A percentile compares a stretch with the other conserved stretches of the same genome.
Conservation (phyloP, 768 basidiomycete genomes). For the Mycena leptocephala region DNA sequence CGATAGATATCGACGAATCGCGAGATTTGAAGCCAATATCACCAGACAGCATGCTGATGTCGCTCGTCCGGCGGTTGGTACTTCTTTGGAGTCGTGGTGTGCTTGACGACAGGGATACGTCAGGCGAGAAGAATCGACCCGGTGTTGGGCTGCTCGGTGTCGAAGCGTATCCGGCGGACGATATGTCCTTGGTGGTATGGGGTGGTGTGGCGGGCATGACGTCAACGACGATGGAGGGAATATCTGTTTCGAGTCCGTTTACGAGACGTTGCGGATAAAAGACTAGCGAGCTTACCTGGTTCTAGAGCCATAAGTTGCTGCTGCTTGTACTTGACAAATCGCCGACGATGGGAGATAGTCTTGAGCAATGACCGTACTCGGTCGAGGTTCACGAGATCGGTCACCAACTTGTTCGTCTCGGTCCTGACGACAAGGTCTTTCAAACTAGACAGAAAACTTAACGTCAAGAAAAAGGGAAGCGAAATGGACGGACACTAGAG, state of each 20-base stretch:
- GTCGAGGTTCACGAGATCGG: slow-evolving; percentile 89
- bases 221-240: slow-evolving; percentile 83
- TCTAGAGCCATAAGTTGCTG: slow-evolving; percentile 53
- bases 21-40: slow-evolving; percentile 64
- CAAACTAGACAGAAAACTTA: slow-evolving; percentile 63
- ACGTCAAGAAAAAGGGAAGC: background rate
- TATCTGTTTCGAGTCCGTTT: slow-evolving; percentile 57
- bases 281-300: slow-evolving; percentile 50
- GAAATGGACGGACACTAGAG: slow-evolving; percentile 78
- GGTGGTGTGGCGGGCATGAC: slow-evolving; percentile 69
- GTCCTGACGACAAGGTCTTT: slow-evolving; percentile 86
- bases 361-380: slow-evolving; percentile 86
- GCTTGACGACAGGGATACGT: slow-evolving; percentile 65
- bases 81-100: slow-evolving; percentile 69
- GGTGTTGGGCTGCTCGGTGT: slow-evolving; percentile 60
- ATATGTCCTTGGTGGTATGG: slow-evolving; percentile 70
- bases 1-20: slow-evolving; percentile 41
- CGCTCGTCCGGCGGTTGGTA: slow-evolving; percentile 65
- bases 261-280: background rate
- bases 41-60: slow-evolving; percentile 72
- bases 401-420: slow-evolving; percentile 85
- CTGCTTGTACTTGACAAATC: slow-evolving; percentile 72
- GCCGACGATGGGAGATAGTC: slow-evolving; percentile 80
- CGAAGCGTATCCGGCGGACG: slow-evolving; percentile 53
- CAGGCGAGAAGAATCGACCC: slow-evolving; percentile 56